These are phyloP conservation scores for Corymbia calophylla DNA, from an alignment of 441 rosid species.

Conservation along the genomic window DNA sequence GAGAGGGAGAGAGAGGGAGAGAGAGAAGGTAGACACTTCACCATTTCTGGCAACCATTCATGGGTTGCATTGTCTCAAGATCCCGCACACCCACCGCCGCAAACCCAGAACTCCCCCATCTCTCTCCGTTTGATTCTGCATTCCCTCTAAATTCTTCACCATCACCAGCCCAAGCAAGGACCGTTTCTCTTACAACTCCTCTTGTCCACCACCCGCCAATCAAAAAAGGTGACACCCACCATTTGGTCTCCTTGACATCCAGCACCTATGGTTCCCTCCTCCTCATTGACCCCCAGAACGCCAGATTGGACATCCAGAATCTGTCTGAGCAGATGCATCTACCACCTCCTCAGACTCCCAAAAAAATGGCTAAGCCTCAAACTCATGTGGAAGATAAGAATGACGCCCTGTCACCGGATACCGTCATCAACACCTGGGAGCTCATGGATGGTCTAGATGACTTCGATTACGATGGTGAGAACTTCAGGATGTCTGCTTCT, in stretches of 20 bases:
- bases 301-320: conserved; percentile 4
- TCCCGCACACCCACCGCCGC: conserved; percentile 16
- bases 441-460: conserved; percentile 95
- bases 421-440: conserved; percentile 93
- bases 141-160: conserved; percentile 17
- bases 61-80: conserved; percentile 2
- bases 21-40: not conserved
- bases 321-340: conserved; percentile 12
- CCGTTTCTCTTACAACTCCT: conserved; percentile 58
- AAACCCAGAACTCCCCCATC: conserved; percentile 10
- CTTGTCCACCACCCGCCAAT: conserved; percentile 89
- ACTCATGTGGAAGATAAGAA: conserved; percentile 10
- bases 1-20: not conserved
- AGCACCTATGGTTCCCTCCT: conserved; percentile 82
- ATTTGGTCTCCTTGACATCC: conserved; percentile 78
- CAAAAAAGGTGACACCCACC: conserved; percentile 78
- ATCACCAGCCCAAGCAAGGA: conserved; percentile 22
- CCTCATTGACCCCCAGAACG: conserved; percentile 28
- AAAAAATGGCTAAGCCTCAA: conserved; percentile 6
- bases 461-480: conserved; percentile 25
- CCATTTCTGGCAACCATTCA: not conserved
- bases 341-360: not conserved
- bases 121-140: conserved; percentile 7
- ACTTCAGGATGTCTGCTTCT: conserved; percentile 12
- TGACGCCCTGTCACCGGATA: conserved; percentile 58